Conservation (phyloP, 352 stramenopile genomes). For the Globisporangium sylvaticum region DNA sequence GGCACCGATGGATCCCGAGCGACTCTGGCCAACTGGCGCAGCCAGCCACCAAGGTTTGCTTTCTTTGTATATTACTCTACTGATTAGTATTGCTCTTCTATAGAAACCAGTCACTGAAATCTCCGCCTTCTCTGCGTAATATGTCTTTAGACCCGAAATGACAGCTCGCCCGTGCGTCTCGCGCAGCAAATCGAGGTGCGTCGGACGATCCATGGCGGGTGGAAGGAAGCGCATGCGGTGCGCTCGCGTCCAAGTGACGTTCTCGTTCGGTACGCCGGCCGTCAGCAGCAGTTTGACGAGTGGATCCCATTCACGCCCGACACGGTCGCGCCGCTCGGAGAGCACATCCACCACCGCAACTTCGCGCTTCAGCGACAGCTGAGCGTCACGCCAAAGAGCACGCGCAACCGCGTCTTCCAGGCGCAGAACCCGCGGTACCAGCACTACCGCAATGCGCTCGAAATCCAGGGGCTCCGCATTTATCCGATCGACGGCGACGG, state of each 20-base stretch:
- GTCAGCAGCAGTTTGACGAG: conserved; percentile 64
- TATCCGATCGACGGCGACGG: conserved; percentile 90
- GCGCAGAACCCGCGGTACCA: conserved; percentile 68
- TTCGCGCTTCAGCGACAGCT: conserved; percentile 38
- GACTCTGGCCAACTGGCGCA: conserved; percentile 64
- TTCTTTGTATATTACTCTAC: neutral
- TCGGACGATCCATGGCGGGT: conserved; percentile 30
- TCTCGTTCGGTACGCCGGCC: conserved; percentile 63
- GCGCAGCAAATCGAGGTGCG: conserved; percentile 73
- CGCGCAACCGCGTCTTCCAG: conserved; percentile 57
- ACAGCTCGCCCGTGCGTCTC: conserved; percentile 55
- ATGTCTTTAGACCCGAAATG: conserved; percentile 39
- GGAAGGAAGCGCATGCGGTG: conserved; percentile 67
- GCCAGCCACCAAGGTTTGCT: conserved; percentile 46
- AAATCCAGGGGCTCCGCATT: conserved; percentile 39
- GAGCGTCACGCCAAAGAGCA: conserved; percentile 30
- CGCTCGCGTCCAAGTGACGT: conserved; percentile 36
- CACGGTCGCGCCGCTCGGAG: conserved; percentile 48
- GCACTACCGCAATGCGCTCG: conserved; percentile 62
- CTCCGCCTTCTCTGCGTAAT: neutral
- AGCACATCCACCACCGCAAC: conserved; percentile 40
- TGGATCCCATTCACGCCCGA: conserved; percentile 64
- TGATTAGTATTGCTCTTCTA: neutral
- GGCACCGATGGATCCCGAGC: conserved; percentile 59
- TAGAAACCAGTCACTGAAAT: neutral